Evolutionary conservation across 805 yeast species (phyloP), one percentile per base, ranked within the genome.

Genomic region (Lachancea lanzarotensis): DNA sequence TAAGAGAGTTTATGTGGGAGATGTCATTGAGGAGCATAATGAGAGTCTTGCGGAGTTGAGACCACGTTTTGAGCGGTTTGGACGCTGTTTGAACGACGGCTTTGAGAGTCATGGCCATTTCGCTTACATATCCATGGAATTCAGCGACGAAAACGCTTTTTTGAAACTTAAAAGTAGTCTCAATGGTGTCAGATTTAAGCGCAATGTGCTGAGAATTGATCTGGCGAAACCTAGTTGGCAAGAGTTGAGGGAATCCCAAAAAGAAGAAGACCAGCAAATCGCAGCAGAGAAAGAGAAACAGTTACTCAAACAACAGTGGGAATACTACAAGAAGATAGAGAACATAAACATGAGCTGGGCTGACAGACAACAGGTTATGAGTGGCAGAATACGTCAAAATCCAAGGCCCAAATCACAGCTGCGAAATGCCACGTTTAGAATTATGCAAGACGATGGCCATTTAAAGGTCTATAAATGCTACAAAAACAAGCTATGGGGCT

Each of bases 401-500:
- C 68, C 72, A 2, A 72, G 96, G 47, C 71, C 76, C 20, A 56
- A 48, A 19, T 42, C 46, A 7, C 59, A 62, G 31, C 31, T 58
- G 35, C 60, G 61, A 33, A 65, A 72, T 42, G 75, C 81, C 51
- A 81, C 95, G 0, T 70, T 86, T 50, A 73, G 97, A 53, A 73
- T 83, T 2, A 71, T 69, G 48, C 72, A 76, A 47, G 78, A 75
- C 55, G 78, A 75, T 55, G 87, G 82, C 6, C 74, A 65, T 38
- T 65, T 78, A 43, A 80, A 76, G 62, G 69, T 70, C 4, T 65
- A 84, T 45, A 77, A 76, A 53, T 70, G 82, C 52, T 75, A 74
- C 54, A 88, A 89, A 66, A 78, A 82, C 27, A 89, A 89, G 60
- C 72, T 93, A 34, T 91, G 98, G 98, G 98, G 98, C 2, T 74